Evolutionary conservation across 148 eudicot genomes (phyloP), one percentile per base, ranked within the genome.

Genomic region (Fallopia convolvulus): DNA sequence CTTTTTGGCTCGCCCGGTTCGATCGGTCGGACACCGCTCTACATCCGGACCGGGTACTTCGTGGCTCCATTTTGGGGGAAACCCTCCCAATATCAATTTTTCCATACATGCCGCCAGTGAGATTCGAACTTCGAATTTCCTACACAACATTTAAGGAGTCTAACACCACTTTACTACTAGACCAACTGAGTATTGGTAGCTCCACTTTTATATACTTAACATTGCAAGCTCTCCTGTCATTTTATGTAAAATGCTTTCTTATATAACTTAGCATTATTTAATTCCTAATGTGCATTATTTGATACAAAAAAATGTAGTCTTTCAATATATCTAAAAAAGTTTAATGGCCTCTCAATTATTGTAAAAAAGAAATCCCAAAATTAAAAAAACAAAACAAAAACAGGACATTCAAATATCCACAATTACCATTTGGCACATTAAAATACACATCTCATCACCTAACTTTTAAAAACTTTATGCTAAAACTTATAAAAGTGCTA

Each of bases 401-500:
- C 17, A 17, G 46, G 46, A 68, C 65, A 17, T 68, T 68, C 46
- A 11, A 36, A 68, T 39, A 68, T 68, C 72, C 44, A 33, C 41
- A 66, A 14, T 66, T 66, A 33, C 42, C 44, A 68, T 36, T 68
- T 68, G 44, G 44, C 72, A 68, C 6, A 33, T 33, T 17, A 4
- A 68, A 33, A 68, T 13, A 33, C 7, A 68, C 39, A 68, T 68
- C 20, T 68, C 44, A 39, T 36, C 72, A 68, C 72, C 72, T 36
- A 68, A 39, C 72, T 68, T 68, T 55, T 36, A 3, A 33, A 36
- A 36, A 39, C 44, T 68, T 66, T 32, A 53, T 63, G 72, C 17
- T 76, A 76, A 78, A 66, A 72, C 75, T 20, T 47, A 72, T 42
- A 73, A 73, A 46, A 73, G 55, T n/a, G 75, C 52, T 20, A 42